Base-by-base conservation (phyloP, 1,284 basidiomycete species). In the Cryptococcus depauperatus region DNA sequence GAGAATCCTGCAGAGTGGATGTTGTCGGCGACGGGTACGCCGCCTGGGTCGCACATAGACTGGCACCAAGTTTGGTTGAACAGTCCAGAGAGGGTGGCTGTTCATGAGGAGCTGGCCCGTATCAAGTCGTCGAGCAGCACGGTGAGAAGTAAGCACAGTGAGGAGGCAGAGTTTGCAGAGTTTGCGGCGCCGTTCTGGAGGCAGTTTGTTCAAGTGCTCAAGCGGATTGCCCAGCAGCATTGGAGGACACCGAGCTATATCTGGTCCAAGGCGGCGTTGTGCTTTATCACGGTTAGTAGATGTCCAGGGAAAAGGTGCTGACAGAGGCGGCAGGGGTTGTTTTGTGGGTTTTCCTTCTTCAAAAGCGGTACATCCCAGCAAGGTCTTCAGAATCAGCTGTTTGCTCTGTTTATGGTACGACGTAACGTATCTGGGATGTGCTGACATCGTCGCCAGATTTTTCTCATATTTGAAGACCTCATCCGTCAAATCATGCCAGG, bases 361-460 rank as follows among this genome's bases (percentile, higher is more conserved):
- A 73, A 80, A 47, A 72, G 82, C 3, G 77, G 79, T 46, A 72
- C 79, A 44, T 76, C 77, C 2, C 75, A 81, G 39, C 79, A 82
- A 52, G 86, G 84, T 37, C 80, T 82, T 0, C 85, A 89, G 66
- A 85, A 86, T 68, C 85, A 88, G 67, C 76, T 90, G 35, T 90
- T 90, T 60, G 60, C 66, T n/a, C 61, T 65, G 40, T 73, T 73
- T 53, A 71, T 71, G 67, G 61, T 73, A 41, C 39, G 68, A 61
- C 21, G 26, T 13, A 16, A 35, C 6, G 3, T 19, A 8, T 18
- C 28, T 16, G 18, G 19, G 29, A 23, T 56, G 54, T 33, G 51
- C 46, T 13, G 58, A 59, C 37, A 28, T 59, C n/a, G 56, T 42
- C 55, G 63, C n/a, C 51, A 59, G 22, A 42, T 64, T 25, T 66